Percentiles rank a stretch among this genome's conserved stretches.
Evolutionary conservation across 2,329 filamentous ascomycete species (phyloP).

Genomic region (Exophiala dermatitidis): DNA sequence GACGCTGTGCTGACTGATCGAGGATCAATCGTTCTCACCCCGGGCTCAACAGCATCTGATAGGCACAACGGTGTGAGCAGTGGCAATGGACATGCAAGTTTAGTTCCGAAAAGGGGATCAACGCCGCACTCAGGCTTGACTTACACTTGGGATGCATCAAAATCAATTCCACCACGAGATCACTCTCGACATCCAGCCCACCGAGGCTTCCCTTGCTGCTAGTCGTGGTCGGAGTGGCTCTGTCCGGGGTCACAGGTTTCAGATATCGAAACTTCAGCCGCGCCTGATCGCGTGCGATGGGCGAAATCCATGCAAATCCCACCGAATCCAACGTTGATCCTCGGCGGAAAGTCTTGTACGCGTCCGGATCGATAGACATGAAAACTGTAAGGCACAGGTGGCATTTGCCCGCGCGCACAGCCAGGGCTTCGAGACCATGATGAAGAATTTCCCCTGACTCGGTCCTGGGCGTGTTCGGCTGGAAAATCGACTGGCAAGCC

Average conservation of each 20-base stretch:
- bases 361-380: conserved; percentile 25
- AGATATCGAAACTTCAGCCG: conserved; percentile 25
- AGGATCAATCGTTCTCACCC: conserved; percentile 23
- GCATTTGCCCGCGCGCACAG: conserved; percentile 24
- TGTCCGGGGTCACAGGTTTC: conserved; percentile 6
- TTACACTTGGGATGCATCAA: conserved; percentile 27
- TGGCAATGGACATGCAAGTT: neutral
- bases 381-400: conserved; percentile 27
- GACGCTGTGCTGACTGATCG: conserved; percentile 22
- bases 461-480: conserved; percentile 7
- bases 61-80: neutral
- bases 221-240: conserved; percentile 10
- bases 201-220: conserved; percentile 13
- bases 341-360: conserved; percentile 20
- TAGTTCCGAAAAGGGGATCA: neutral
- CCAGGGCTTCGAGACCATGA: conserved; percentile 24
- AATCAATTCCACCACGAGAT: conserved; percentile 24
- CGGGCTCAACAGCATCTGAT: conserved; percentile 25
- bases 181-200: conserved; percentile 5
- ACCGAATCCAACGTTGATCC: conserved; percentile 11
- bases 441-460: conserved; percentile 23
- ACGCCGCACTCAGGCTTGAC: neutral
- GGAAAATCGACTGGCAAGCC: conserved; percentile 24
- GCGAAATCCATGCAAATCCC: conserved; percentile 22
- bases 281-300: conserved; percentile 27